These are phyloP conservation scores for Phaeoacremonium minimum DNA, from an alignment of 2,329 filamentous ascomycete genomes.

Conservation along the genomic window DNA sequence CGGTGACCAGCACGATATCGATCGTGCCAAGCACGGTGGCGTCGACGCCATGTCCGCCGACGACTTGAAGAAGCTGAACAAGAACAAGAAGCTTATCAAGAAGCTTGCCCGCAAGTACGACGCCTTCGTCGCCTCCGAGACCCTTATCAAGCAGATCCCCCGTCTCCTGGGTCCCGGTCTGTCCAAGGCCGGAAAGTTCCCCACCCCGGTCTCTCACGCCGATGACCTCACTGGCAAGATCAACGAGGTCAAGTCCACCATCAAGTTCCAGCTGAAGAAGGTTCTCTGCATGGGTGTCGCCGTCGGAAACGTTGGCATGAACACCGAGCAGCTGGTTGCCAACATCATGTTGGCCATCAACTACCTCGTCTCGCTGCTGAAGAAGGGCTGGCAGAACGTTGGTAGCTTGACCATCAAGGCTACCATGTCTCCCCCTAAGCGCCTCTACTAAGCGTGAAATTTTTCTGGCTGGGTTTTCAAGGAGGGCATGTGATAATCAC, in stretches of 20 bases:
- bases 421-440: constrained; percentile 98
- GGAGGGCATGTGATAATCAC: too few species aligned
- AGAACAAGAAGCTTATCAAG: constrained; percentile 99
- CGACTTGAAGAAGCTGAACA: constrained; percentile 99
- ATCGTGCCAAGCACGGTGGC: constrained; percentile 98
- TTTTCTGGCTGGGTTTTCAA: too few species aligned
- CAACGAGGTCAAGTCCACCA: constrained; percentile 99
- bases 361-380: constrained; percentile 98
- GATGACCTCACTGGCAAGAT: constrained; percentile 94
- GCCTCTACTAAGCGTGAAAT: constrained; percentile 81
- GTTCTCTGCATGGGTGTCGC: constrained; percentile 99
- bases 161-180: constrained; percentile 99
- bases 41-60: constrained; percentile 98
- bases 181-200: constrained; percentile 99
- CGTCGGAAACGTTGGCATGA: constrained; percentile 98
- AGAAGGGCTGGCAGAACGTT: constrained; percentile 99
- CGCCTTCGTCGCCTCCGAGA: constrained; percentile 95
- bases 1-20: constrained; percentile 89
- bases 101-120: constrained; percentile 99
- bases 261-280: constrained; percentile 99
- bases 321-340: constrained; percentile 87
- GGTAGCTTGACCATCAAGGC: constrained; percentile 99
- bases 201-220: constrained; percentile 92
- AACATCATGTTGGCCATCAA: constrained; percentile 99
- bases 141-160: constrained; percentile 99